phyloP scores from a whole-genome alignment of 2,329 filamentous ascomycete genomes.

The Aspergillus amoenus region DNA sequence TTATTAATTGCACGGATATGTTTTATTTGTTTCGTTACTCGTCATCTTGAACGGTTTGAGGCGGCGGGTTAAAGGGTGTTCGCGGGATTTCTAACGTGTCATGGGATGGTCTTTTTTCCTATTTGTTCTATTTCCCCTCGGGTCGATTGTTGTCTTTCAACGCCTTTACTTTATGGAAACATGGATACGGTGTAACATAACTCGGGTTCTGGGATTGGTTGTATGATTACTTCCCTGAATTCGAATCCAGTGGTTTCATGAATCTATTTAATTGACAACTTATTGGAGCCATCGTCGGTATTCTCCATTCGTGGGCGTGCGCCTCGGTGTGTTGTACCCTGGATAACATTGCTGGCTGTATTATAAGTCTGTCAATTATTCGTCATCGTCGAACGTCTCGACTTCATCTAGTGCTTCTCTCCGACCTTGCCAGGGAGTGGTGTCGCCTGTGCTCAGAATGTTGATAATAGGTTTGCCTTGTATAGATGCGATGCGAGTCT shows the following conservation, averaged over 20 bases:
- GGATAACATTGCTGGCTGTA: neutral
- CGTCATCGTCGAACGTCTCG: constrained; percentile 69
- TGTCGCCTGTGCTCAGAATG: constrained; percentile 66
- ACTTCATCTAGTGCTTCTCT: constrained; percentile 84
- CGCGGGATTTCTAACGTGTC: constrained; percentile 48
- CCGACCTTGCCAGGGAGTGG: constrained; percentile 58
- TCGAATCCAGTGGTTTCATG: constrained; percentile 28
- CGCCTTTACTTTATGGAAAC: constrained; percentile 37
- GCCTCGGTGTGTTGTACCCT: neutral
- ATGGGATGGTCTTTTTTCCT: constrained; percentile 45
- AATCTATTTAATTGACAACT: neutral
- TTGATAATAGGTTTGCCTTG: constrained; percentile 84
- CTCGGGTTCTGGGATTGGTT: constrained; percentile 39
- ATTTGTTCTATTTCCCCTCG: constrained; percentile 38
- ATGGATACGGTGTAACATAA: constrained; percentile 49
- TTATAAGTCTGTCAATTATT: neutral
- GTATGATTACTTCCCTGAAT: constrained; percentile 35
- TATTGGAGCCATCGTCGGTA: neutral
- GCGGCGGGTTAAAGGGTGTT: constrained; percentile 47
- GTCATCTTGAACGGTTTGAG: constrained; percentile 44
- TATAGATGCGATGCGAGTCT: constrained; percentile 69
- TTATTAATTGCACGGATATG: constrained; percentile 54
- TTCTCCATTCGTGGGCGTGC: neutral
- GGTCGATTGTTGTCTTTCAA: constrained; percentile 37
- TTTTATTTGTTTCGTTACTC: constrained; percentile 43